phyloP scores from a whole-genome alignment of 1,284 basidiomycete species.

The Afroboletus lepidellus region DNA sequence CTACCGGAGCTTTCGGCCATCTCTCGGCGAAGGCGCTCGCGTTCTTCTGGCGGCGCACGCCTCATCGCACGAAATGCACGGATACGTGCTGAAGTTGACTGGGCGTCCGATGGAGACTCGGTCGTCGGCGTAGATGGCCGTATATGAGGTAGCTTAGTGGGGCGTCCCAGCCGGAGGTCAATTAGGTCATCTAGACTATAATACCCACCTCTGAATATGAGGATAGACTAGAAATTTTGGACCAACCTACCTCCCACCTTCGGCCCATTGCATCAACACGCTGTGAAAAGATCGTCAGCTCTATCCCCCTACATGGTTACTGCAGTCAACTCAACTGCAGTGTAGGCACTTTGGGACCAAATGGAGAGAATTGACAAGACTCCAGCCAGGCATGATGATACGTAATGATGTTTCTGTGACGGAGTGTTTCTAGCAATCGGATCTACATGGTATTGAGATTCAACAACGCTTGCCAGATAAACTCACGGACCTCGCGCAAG shows the following conservation, averaged over 20 bases:
- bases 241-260: slow-evolving; percentile 62
- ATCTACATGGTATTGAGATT: slow-evolving; percentile 44
- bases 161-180: slow-evolving; percentile 64
- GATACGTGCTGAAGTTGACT: slow-evolving; percentile 69
- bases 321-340: slow-evolving; percentile 55
- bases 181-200: slow-evolving; percentile 80
- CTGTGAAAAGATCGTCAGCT: slow-evolving; percentile 38
- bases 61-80: slow-evolving; percentile 72
- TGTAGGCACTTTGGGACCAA: slow-evolving; percentile 81
- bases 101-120: slow-evolving; percentile 33
- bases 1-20: slow-evolving; percentile 36
- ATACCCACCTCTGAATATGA: slow-evolving; percentile 2
- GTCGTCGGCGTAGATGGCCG: slow-evolving; percentile 32
- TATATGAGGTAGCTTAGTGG: slow-evolving; percentile 47
- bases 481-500: slow-evolving; percentile 63
- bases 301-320: background rate
- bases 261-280: slow-evolving; percentile 92
- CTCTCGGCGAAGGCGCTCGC: slow-evolving; percentile 54
- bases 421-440: slow-evolving; percentile 79
- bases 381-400: slow-evolving; percentile 98
- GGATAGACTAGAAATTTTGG: background rate
- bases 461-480: background rate
- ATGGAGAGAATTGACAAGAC: slow-evolving; percentile 76
- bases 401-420: slow-evolving; percentile 90
- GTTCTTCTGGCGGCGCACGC: slow-evolving; percentile 59